phyloP scores from a whole-genome alignment of 106 monocot species.

The Phalaenopsis equestris region DNA sequence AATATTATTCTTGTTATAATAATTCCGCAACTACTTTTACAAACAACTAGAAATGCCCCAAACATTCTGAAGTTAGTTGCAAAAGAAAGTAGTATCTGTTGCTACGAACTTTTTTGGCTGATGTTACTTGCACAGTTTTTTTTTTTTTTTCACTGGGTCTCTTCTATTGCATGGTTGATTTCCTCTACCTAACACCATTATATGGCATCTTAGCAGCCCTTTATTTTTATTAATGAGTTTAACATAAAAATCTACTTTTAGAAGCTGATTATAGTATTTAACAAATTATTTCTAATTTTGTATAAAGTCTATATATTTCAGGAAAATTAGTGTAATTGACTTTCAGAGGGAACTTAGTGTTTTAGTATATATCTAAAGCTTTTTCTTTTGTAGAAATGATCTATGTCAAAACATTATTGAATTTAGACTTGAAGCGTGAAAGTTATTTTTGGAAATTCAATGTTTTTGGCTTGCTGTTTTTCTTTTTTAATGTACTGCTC shows the following conservation, averaged over 20 bases:
- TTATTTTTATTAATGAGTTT: background rate
- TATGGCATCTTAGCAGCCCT: background rate
- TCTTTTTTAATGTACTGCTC: background rate
- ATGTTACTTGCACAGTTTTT: background rate
- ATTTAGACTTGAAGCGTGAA: background rate
- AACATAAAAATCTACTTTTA: background rate
- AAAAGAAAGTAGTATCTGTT: background rate
- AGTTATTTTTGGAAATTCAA: background rate
- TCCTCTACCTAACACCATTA: background rate
- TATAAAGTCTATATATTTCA: background rate
- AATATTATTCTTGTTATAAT: too few relatives aligned
- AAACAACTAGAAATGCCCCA: too few relatives aligned
- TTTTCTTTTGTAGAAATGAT: background rate
- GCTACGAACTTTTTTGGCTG: background rate
- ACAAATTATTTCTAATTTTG: background rate
- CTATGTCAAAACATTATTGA: background rate
- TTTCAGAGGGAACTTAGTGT: background rate
- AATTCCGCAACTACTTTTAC: too few relatives aligned
- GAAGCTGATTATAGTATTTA: background rate
- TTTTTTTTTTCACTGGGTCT: background rate
- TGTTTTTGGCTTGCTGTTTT: background rate
- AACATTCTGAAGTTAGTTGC: too few relatives aligned
- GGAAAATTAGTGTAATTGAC: background rate
- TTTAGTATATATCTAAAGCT: background rate
- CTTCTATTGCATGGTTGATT: background rate